These are phyloP conservation scores for Rostrohypoxylon terebratum DNA, from an alignment of 495 filamentous ascomycete species.

Conservation along the genomic window DNA sequence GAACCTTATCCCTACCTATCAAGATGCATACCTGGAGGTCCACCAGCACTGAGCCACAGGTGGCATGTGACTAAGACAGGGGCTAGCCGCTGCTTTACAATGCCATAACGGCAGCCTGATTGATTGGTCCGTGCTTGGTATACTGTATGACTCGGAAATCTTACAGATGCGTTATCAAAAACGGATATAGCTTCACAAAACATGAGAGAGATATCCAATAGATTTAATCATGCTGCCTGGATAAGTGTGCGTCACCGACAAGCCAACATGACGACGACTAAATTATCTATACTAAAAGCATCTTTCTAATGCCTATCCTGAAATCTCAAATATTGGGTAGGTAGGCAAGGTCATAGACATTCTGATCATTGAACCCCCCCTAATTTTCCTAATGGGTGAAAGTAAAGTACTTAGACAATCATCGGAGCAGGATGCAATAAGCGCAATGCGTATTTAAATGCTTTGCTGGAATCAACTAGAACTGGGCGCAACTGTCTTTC, in stretches of 20 bases:
- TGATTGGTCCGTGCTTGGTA: constrained; percentile 9
- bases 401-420: neutral
- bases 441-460: constrained; percentile 1
- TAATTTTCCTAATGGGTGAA: neutral
- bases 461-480: neutral
- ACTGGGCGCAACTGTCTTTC: neutral
- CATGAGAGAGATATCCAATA: neutral
- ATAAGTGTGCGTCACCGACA: constrained; percentile 33
- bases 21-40: no score
- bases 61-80: constrained; percentile 37
- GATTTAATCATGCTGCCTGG: constrained; percentile 37
- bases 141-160: neutral
- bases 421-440: neutral
- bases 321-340: neutral
- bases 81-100: constrained; percentile 5
- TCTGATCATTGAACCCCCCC: neutral
- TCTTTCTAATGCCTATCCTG: constrained; percentile 15
- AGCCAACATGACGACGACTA: constrained; percentile 30
- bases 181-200: neutral
- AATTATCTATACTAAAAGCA: neutral
- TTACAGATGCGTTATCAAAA: neutral
- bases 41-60: constrained; percentile 29
- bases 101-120: constrained; percentile 29
- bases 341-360: neutral
- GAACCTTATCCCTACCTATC: constrained; percentile 31